These are phyloP conservation scores for Teratosphaeria nubilosa DNA, from an alignment of 2,329 filamentous ascomycete species.

Conservation along the genomic window DNA sequence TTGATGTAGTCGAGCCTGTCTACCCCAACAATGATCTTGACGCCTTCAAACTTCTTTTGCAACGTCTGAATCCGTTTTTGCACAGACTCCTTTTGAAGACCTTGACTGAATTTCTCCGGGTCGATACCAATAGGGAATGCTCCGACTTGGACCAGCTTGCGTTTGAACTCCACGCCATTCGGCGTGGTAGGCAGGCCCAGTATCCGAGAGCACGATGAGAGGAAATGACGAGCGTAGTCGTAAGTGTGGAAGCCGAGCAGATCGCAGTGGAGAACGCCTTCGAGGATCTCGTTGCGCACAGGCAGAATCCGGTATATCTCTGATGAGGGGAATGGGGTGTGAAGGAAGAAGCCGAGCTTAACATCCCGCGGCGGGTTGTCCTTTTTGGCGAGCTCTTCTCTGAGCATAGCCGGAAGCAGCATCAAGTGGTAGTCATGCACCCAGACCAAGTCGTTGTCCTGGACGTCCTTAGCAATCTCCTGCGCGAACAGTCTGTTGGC, in stretches of 20 bases:
- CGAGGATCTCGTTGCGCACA: conserved; percentile 77
- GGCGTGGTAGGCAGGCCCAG: conserved; percentile 72
- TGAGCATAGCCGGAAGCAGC: conserved; percentile 90
- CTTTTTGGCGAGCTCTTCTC: conserved; percentile 58
- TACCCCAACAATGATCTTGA: conserved; percentile 93
- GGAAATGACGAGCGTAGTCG: conserved; percentile 95
- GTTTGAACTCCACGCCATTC: conserved; percentile 84
- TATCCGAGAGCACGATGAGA: conserved; percentile 93
- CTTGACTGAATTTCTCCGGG: conserved; percentile 89
- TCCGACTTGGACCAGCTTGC: conserved; percentile 79
- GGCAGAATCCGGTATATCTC: conserved; percentile 95
- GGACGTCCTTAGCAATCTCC: conserved; percentile 73
- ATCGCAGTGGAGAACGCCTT: conserved; percentile 84
- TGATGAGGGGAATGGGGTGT: conserved; percentile 92
- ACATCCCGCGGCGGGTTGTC: conserved; percentile 64
- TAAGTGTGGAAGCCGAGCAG: conserved; percentile 97
- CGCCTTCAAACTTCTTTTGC: conserved; percentile 83
- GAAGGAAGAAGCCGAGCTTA: conserved; percentile 96
- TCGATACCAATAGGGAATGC: conserved; percentile 98
- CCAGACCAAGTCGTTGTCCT: conserved; percentile 93
- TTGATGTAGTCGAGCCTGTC: conserved; percentile 98
- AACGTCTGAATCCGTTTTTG: conserved; percentile 78
- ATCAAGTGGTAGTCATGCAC: conserved; percentile 98
- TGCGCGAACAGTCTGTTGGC: conserved; percentile 89
- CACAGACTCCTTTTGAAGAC: conserved; percentile 73